phyloP scores from a whole-genome alignment of 73 alveolate species.

The Halteria grandinella region DNA sequence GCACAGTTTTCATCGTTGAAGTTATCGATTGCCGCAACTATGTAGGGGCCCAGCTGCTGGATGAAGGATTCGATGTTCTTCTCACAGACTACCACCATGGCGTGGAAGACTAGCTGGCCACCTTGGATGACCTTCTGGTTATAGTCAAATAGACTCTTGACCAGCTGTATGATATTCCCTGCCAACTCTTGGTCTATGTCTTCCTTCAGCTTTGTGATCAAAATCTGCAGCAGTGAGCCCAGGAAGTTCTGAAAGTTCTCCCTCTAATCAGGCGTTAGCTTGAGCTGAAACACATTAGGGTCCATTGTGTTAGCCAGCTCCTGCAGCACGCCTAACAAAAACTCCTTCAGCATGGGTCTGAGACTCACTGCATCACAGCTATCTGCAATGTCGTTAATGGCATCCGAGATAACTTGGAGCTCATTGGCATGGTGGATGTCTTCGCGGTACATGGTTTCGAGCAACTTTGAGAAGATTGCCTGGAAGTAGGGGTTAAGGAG shows the following conservation, averaged over 20 bases:
- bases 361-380: not conserved
- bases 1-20: not conserved
- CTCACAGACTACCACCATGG: not conserved
- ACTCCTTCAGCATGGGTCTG: not conserved
- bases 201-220: not conserved
- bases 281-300: not conserved
- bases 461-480: not conserved
- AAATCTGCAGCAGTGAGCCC: constrained; percentile 8
- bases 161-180: not conserved
- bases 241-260: constrained; percentile 11
- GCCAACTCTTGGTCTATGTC: not conserved
- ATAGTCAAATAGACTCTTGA: not conserved
- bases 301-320: constrained; percentile 6
- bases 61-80: not conserved
- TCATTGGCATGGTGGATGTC: not conserved
- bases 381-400: not conserved
- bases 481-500: not conserved
- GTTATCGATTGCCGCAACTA: not conserved
- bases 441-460: not conserved
- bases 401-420: not conserved
- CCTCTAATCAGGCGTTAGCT: not conserved
- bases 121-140: constrained; percentile 3
- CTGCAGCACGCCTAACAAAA: not conserved
- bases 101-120: not conserved
- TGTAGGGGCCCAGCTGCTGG: not conserved